Evolutionary conservation across 441 rosid genomes (phyloP).

Genomic region (Daphne laureola): DNA sequence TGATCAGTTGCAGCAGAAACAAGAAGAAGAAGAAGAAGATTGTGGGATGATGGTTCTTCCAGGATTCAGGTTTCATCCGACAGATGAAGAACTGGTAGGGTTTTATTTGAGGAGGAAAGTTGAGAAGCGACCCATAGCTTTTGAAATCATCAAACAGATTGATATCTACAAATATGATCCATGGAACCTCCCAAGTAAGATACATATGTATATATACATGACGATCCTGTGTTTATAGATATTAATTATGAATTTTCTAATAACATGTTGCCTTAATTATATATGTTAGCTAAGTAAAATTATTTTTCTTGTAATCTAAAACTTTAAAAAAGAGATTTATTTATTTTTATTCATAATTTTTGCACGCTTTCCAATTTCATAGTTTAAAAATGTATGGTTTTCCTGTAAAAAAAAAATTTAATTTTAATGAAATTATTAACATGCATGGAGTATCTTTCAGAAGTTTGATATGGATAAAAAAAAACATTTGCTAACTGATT

Average conservation of each 20-base stretch:
- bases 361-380: constrained; percentile 8
- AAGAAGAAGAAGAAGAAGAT: constrained; percentile 20
- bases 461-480: too few relatives aligned
- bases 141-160: constrained; percentile 47
- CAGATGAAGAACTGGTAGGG: constrained; percentile 61
- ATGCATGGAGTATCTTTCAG: not conserved
- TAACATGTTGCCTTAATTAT: too few relatives aligned
- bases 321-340: not conserved
- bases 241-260: too few relatives aligned
- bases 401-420: too few relatives aligned
- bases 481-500: too few relatives aligned
- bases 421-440: too few relatives aligned
- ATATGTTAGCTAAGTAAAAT: not conserved
- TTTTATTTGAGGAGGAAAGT: constrained; percentile 49
- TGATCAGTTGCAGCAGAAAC: too few relatives aligned
- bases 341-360: constrained; percentile 8
- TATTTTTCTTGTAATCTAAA: constrained; percentile 6
- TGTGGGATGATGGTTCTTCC: constrained; percentile 28
- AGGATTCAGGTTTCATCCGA: constrained; percentile 63
- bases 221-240: too few relatives aligned
- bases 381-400: not conserved
- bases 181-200: constrained; percentile 70
- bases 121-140: constrained; percentile 29
- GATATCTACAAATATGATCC: constrained; percentile 67
- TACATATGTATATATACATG: too few relatives aligned